phyloP scores from a whole-genome alignment of 768 basidiomycete species.

The Neoboletus subvelutipes region DNA sequence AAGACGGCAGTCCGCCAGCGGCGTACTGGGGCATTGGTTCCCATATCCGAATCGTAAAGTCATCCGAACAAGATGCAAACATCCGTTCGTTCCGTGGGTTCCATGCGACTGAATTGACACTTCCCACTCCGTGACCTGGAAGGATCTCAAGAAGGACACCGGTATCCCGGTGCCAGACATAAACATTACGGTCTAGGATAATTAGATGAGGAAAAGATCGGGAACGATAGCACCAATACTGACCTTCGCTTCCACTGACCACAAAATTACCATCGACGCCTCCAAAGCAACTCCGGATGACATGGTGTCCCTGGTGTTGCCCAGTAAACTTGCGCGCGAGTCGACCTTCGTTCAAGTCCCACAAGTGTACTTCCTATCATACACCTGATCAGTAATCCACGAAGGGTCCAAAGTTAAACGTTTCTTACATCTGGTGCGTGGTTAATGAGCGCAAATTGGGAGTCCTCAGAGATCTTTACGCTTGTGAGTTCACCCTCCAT shows the following conservation, averaged over 20 bases:
- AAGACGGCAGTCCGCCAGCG: slow-evolving; percentile 18
- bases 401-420: neutral
- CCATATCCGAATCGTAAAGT: slow-evolving; percentile 90
- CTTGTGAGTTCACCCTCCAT: slow-evolving; percentile 84
- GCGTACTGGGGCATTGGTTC: slow-evolving; percentile 42
- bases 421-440: slow-evolving; percentile 79
- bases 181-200: slow-evolving; percentile 82
- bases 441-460: slow-evolving; percentile 82
- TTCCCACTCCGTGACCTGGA: slow-evolving; percentile 81
- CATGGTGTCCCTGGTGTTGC: slow-evolving; percentile 78
- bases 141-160: slow-evolving; percentile 84
- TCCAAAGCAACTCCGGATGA: slow-evolving; percentile 93
- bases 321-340: slow-evolving; percentile 82
- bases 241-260: slow-evolving; percentile 94
- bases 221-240: slow-evolving; percentile 17
- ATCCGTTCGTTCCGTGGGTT: slow-evolving; percentile 85
- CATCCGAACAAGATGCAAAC: slow-evolving; percentile 97
- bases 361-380: slow-evolving; percentile 82
- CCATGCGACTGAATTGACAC: slow-evolving; percentile 97
- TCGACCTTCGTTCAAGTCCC: slow-evolving; percentile 71
- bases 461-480: slow-evolving; percentile 83
- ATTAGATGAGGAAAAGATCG: slow-evolving; percentile 11
- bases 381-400: slow-evolving; percentile 9
- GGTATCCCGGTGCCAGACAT: slow-evolving; percentile 92
- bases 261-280: slow-evolving; percentile 87